Base-by-base conservation (phyloP, 345 rosid species). In the Luvunga scandens region DNA sequence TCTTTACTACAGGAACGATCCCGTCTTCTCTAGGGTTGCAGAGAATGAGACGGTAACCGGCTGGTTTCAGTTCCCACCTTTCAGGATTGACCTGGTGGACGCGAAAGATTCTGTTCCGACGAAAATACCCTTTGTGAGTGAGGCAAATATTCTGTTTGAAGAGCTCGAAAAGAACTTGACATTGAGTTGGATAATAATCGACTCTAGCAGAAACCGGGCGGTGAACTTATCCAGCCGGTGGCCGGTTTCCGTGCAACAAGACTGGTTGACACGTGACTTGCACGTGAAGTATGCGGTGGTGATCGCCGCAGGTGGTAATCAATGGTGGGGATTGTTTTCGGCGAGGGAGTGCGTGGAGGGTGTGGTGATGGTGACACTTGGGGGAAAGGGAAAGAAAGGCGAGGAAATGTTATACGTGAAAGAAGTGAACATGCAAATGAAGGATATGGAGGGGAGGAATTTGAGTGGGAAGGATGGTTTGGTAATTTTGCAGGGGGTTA, bases 391-490 rank as follows among this genome's bases (percentile, higher is more conserved):
- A 45, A 84, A 88, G 45, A 93, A 80, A 59, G 95, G 91, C 62
- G 93, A 85, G 22, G 93, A 78, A 75, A 83, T 90, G 85, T 50
- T 50, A 5, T 81, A 84, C 76, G 93, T 90, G 92, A 84, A 84
- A 70, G 97, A 93, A 66, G 86, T 88, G 84, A 84, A 87, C 77
- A 63, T 95, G 82, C 87, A 80, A 75, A 84, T 89, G 79, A 90
- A 87, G 89, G 98, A 93, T 84, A 86, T 89, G 89, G 97, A 93
- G 21, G 98, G 94, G 68, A 93, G 77, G 72, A 84, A 69, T 31
- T 39, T 95, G 86, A 88, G 8, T 19, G 98, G 98, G 75, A 80
- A 19, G 88, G 94, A 90, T 3, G 86, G 94, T 81, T 80, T 93
- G 91, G 91, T 82, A 59, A 83, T 93, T 79, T 75, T 93, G 55